Evolutionary conservation across 208 protist species (phyloP), one percentile per base, ranked within the genome.

Genomic region (Trypanosoma melophagium): DNA sequence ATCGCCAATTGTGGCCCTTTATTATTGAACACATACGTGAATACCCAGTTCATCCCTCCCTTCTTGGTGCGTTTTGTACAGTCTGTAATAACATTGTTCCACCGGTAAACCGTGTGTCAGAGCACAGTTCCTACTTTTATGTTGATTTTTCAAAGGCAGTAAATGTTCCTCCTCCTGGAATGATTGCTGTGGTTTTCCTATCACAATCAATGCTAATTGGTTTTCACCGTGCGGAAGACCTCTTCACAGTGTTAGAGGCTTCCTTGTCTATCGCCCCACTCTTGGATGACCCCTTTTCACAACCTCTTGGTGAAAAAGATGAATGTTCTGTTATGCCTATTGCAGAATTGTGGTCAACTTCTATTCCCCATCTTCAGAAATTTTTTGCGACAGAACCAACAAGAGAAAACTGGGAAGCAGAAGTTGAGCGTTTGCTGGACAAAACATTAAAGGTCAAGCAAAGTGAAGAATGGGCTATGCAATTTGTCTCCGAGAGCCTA

Each of bases 401-500:
- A 42, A 17, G 31, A 54, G 69, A 50, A 21, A 69, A 40, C 3
- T 77, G 69, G 58, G 73, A 76, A 52, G 67, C 50, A n/a, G 73
- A 50, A 25, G 21, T 60, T 25, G 49, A 64, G 59, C 14, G 66
- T n/a, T 53, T 78, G n/a, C 14, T 61, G 22, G 56, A 58, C 13
- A 75, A 76, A 50, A 78, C 60, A 17, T 28, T 71, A 13, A 50
- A 51, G 19, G 42, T 42, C 9, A 21, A 56, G 31, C 67, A 74
- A 44, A 51, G 49, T 45, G 73, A 77, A 49, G 41, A 58, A 21
- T 78, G 73, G 69, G 69, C 59, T 10, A 52, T 68, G 69, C 41
- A 58, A 8, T 13, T 74, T 24, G 25, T 22, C 3, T 22, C 25
- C 2, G 69, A 16, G 19, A 12, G 25, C 44, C 17, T 60, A 24